phyloP scores from a whole-genome alignment of 176 grass and related monocot genomes.

The Avena atlantica region DNA sequence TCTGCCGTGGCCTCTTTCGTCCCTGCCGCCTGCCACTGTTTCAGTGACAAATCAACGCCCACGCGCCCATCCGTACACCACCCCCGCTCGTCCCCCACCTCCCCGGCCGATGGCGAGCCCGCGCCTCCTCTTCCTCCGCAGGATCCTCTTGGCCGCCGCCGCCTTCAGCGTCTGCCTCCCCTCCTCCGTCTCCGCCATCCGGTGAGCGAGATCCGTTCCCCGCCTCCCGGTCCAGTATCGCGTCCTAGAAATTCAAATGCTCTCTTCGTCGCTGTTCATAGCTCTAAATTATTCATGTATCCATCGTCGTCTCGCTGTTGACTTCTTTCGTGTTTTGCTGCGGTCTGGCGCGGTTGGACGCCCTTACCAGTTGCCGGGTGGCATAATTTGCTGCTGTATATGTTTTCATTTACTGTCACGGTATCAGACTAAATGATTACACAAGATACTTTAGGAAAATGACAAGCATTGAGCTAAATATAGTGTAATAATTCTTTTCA shows the following conservation, averaged over 20 bases:
- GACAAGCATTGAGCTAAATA: background rate
- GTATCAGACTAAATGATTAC: background rate
- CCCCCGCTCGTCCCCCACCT: background rate
- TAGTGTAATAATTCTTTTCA: background rate
- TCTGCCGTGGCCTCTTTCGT: no score
- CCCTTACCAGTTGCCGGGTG: background rate
- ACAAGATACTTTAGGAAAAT: background rate
- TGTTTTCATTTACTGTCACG: background rate
- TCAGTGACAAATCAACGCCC: no score
- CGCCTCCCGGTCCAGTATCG: background rate
- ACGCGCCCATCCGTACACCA: background rate
- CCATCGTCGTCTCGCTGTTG: background rate
- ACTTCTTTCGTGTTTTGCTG: background rate
- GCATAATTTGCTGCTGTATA: background rate
- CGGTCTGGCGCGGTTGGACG: background rate
- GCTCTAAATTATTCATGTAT: background rate
- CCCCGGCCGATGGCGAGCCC: conserved; percentile 5
- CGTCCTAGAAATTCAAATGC: background rate
- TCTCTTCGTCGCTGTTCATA: background rate
- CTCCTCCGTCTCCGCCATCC: conserved; percentile 33
- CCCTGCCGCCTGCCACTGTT: no score
- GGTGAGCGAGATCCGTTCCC: conserved; percentile 43
- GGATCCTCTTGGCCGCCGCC: background rate
- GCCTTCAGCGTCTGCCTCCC: conserved; percentile 32
- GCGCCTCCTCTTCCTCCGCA: background rate